These are phyloP conservation scores for Histomonas meleagridis DNA, from an alignment of 208 protist genomes.

Conservation along the genomic window DNA sequence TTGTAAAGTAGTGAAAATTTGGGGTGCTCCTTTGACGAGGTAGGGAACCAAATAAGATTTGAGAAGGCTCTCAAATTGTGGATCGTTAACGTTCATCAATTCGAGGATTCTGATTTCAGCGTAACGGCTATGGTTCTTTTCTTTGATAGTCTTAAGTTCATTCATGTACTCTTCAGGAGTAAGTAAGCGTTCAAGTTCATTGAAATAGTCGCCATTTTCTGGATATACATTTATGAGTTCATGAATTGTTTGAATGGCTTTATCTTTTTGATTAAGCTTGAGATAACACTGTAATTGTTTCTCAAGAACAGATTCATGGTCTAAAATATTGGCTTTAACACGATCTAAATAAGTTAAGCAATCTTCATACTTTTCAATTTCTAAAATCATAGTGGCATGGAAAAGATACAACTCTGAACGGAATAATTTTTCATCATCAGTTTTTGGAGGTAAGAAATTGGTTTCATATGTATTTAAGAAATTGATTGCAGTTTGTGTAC, in stretches of 20 bases:
- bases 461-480: background rate
- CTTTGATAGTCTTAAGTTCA: background rate
- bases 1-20: background rate
- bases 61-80: background rate
- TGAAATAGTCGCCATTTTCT: conserved; percentile 23
- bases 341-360: background rate
- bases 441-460: background rate
- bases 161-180: background rate
- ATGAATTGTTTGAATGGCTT: background rate
- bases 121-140: background rate
- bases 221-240: background rate
- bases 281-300: background rate
- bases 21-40: background rate
- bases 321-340: background rate
- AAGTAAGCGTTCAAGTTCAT: background rate
- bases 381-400: background rate
- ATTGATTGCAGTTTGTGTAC: background rate
- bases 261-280: background rate
- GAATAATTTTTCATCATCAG: background rate
- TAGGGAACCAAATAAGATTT: background rate
- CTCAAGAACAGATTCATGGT: background rate
- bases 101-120: conserved; percentile 11
- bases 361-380: background rate
- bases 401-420: background rate
- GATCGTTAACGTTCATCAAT: background rate